A percentile compares a stretch with the other conserved stretches of the same genome.
Conservation (phyloP, 2,329 filamentous ascomycete species). For the Hypoxylon sp. region DNA sequence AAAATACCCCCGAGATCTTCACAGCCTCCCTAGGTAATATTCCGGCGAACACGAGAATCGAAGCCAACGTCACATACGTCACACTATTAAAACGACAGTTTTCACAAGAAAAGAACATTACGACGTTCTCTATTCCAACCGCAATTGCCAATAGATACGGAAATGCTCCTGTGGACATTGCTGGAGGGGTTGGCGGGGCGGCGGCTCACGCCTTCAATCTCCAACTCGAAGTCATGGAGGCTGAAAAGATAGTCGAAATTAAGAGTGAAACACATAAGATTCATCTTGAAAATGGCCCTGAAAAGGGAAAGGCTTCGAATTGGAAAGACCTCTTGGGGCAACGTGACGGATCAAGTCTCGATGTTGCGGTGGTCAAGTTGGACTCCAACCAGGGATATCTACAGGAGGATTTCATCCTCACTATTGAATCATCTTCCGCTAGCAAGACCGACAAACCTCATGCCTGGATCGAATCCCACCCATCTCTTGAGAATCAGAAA, state of each 20-base stretch:
- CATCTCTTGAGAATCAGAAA: constrained; percentile 44
- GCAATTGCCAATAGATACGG: constrained; percentile 51
- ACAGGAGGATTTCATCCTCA: constrained; percentile 50
- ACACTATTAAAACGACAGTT: constrained; percentile 48
- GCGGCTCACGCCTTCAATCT: constrained; percentile 29
- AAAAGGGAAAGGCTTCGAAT: constrained; percentile 31
- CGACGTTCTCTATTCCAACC: constrained; percentile 48
- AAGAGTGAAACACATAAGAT: constrained; percentile 46
- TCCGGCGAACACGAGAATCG: constrained; percentile 47
- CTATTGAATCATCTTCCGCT: constrained; percentile 39
- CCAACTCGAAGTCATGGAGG: constrained; percentile 36
- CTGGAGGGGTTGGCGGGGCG: constrained; percentile 5
- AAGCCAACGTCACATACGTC: constrained; percentile 48
- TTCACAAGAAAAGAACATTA: constrained; percentile 38
- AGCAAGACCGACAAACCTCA: constrained; percentile 35
- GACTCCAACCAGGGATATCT: constrained; percentile 32
- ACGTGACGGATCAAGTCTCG: neutral
- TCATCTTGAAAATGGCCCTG: constrained; percentile 31
- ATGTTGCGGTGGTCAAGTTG: constrained; percentile 32
- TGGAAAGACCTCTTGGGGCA: constrained; percentile 16
- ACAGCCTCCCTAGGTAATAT: constrained; percentile 50
- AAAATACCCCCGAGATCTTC: constrained; percentile 51
- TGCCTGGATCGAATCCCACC: constrained; percentile 50
- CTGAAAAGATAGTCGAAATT: constrained; percentile 35
- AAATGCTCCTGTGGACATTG: constrained; percentile 34